Evolutionary conservation across 108 stramenopile genomes (phyloP), one percentile per base, ranked within the genome.

Genomic region (Poteriospumella lacustris): DNA sequence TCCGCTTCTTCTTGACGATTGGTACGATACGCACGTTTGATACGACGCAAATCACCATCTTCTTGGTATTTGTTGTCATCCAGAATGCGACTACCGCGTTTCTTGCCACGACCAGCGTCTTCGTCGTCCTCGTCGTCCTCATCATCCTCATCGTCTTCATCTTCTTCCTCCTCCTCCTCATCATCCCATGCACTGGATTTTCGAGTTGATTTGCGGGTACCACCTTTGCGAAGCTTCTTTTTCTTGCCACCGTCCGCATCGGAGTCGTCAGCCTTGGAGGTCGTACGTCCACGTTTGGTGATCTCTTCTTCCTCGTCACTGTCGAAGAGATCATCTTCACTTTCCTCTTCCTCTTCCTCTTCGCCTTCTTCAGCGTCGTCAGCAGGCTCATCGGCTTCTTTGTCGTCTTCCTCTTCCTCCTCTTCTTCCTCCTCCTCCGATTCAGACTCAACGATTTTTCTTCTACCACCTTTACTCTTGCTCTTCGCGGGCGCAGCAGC

Each of bases 301-400:
- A 64, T 64, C 31, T 64, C 60, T 34, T 3, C 60, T 24, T 64
- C 60, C 31, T 64, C 60, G 60, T 64, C 60, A 64, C 60, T 64
- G 31, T 24, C 60, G 31, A 64, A 64, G 29, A 64, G 31, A 34
- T 64, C 29, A 12, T 64, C 60, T 5, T 64, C 60, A 3, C 36
- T 24, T 19, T 3, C 3, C 31, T 19, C 9, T 24, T 19, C 60
- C 60, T 64, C 31, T 9, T 64, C 60, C 15, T 33, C 60, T 5
- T 64, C 60, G 9, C 36, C 60, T 5, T 64, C 52, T 19, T 56
- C 52, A 24, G 15, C 52, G 31, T 24, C 24, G 3, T 3, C 60
- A 19, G 31, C 60, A 3, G 15, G 33, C 24, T 5, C 31, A 3
- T 19, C 60, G 60, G 5, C 31, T 34, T 64, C 60, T 24, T 64